Percentiles rank a stretch among this genome's conserved stretches.
Evolutionary conservation across 768 basidiomycete genomes (phyloP).

Genomic region (Kwoniella sp.): DNA sequence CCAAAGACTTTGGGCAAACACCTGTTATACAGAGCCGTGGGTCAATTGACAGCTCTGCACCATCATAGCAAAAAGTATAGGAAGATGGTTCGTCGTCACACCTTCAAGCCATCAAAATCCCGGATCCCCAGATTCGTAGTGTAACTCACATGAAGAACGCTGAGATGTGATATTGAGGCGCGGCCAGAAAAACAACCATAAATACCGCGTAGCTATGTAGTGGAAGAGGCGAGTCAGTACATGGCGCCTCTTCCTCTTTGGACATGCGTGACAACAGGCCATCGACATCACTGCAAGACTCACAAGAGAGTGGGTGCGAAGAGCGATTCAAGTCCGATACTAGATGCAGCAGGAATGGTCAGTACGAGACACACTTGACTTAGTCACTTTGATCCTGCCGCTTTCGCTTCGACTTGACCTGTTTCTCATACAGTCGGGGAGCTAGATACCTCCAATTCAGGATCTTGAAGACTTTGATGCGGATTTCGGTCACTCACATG

Average conservation of each 20-base stretch:
- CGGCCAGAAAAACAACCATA: slow-evolving; percentile 6
- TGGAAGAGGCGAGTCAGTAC: too few relatives aligned
- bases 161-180: slow-evolving; percentile 1
- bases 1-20: slow-evolving; percentile 19
- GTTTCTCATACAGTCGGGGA: too few relatives aligned
- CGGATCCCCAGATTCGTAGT: too few relatives aligned
- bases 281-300: neutral
- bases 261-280: neutral
- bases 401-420: too few relatives aligned
- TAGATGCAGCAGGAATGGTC: neutral
- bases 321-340: slow-evolving; percentile 16
- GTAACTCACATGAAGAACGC: slow-evolving; percentile 20
- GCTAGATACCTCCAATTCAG: too few relatives aligned
- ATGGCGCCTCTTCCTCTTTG: too few relatives aligned
- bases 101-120: too few relatives aligned
- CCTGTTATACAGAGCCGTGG: neutral
- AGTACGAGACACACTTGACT: neutral
- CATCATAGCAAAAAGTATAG: neutral
- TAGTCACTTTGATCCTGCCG: too few relatives aligned
- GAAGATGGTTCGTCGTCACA: neutral
- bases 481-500: slow-evolving; percentile 24
- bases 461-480: too few relatives aligned
- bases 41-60: neutral
- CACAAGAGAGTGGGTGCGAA: slow-evolving; percentile 14
- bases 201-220: slow-evolving; percentile 6